Evolutionary conservation across 306 rosid species (phyloP).

Genomic region (Fragaria iinumae): DNA sequence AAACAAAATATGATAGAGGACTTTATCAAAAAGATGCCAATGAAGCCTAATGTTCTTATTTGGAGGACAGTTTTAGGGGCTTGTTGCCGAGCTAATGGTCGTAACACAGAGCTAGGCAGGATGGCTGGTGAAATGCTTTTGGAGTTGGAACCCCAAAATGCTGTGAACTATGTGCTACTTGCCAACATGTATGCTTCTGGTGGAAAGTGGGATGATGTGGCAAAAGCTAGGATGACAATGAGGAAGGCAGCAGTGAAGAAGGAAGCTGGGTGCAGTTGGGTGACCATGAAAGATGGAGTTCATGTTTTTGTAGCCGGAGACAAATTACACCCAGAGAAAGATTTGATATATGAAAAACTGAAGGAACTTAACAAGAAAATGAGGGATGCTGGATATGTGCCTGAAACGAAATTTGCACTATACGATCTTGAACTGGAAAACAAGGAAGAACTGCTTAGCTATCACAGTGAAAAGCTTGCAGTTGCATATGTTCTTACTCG

Average conservation of each 20-base stretch:
- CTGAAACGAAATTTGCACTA: conserved; percentile 68
- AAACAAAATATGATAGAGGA: conserved; percentile 62
- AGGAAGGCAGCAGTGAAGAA: conserved; percentile 77
- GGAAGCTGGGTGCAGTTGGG: conserved; percentile 97
- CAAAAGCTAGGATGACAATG: conserved; percentile 74
- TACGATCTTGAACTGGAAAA: conserved; percentile 83
- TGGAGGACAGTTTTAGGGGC: conserved; percentile 96
- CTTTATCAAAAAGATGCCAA: conserved; percentile 69
- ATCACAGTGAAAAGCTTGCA: conserved; percentile 90
- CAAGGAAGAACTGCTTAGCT: conserved; percentile 78
- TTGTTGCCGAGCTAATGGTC: conserved; percentile 61
- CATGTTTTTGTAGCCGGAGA: conserved; percentile 94
- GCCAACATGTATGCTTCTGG: conserved; percentile 88
- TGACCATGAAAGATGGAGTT: conserved; percentile 86
- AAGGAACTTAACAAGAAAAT: conserved; percentile 67
- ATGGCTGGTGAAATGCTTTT: conserved; percentile 77
- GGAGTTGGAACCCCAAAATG: conserved; percentile 78
- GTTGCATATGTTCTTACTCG: conserved; percentile 85
- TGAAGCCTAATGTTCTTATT: conserved; percentile 70
- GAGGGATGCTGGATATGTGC: conserved; percentile 72
- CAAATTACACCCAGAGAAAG: conserved; percentile 74
- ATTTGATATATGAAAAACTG: conserved; percentile 57
- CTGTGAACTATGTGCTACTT: conserved; percentile 83
- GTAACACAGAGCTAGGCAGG: conserved; percentile 64
- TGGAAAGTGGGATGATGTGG: conserved; percentile 76